Conservation (phyloP, 1,284 basidiomycete species). For the Ganoderma leucocontextum region DNA sequence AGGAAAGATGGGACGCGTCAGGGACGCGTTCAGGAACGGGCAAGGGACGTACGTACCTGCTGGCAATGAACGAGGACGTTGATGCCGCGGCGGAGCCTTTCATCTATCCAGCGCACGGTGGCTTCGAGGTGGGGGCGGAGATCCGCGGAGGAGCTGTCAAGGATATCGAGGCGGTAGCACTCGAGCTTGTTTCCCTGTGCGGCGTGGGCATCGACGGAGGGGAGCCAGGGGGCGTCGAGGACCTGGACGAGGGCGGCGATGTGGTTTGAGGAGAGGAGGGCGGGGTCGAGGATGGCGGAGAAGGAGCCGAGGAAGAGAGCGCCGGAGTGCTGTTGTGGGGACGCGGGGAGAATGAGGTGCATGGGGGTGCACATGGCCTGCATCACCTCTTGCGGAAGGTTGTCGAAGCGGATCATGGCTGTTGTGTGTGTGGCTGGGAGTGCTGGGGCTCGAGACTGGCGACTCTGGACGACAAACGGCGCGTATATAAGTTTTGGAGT, state of each 20-base stretch:
- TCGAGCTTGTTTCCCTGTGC: constrained; percentile 58
- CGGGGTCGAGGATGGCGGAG: constrained; percentile 47
- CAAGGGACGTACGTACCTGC: constrained; percentile 57
- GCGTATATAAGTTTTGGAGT: constrained; percentile 3
- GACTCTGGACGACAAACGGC: not conserved
- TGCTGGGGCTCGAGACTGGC: not conserved
- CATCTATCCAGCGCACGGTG: constrained; percentile 63
- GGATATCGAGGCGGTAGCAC: constrained; percentile 70
- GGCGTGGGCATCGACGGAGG: constrained; percentile 52
- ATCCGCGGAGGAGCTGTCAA: constrained; percentile 62
- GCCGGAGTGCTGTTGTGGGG: constrained; percentile 40
- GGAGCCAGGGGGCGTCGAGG: constrained; percentile 74
- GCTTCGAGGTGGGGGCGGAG: constrained; percentile 62
- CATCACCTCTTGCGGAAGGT: constrained; percentile 72
- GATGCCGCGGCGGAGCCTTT: constrained; percentile 54
- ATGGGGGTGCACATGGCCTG: constrained; percentile 84
- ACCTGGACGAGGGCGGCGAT: constrained; percentile 74
- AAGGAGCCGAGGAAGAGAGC: constrained; percentile 51
- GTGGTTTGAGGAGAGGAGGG: constrained; percentile 47
- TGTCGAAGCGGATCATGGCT: constrained; percentile 77
- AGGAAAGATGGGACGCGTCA: not conserved
- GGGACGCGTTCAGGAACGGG: not conserved
- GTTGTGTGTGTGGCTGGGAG: not conserved
- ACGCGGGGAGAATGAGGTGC: constrained; percentile 66
- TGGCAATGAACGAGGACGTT: constrained; percentile 75